Evolutionary conservation across 2,329 filamentous ascomycete species (phyloP), one percentile per base, ranked within the genome.

Genomic region (Fusarium compactum): DNA sequence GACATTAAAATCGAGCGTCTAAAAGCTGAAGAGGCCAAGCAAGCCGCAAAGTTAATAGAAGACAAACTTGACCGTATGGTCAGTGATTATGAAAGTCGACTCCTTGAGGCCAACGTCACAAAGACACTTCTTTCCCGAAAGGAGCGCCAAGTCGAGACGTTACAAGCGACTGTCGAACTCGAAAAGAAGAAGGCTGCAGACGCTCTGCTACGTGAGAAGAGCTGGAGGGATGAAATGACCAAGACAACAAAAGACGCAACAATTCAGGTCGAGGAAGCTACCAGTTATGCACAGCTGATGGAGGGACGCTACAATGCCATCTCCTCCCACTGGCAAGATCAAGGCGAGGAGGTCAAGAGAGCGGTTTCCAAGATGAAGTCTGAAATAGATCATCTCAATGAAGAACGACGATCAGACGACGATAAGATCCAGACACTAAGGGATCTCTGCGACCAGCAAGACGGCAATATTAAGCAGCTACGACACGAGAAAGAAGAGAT

Each of bases 401-500:
- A 85, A 41, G 86, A 90, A 74, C 83, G 89, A 62, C 83, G 80
- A 67, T 82, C 82, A 54, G 90, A 92, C 74, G 88, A 90, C 72
- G 85, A 87, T 76, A 89, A 86, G 79, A 89, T 92, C 71, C 85
- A 82, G 65, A 89, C 87, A 32, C 82, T 94, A 53, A 85, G 89
- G 54, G 89, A 92, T 63, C 84, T 94, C 32, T 91, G 89, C 77
- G 91, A 93, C 69, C 91, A 94, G 79, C 89, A 93, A 76, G 87
- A 92, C 69, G 85, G 86, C 74, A 92, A 93, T 73, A 86, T 92
- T 62, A 86, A 87, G 60, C 84, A 88, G 62, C 81, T 90, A 25
- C 80, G 81, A 62, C 84, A 85, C 51, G 86, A 91, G 74, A 92
- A 92, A 74, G 85, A 87, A 29, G 86, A 86, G 18, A 89, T 94